phyloP scores from a whole-genome alignment of 1,284 basidiomycete species.

The Heliocybe sulcata region DNA sequence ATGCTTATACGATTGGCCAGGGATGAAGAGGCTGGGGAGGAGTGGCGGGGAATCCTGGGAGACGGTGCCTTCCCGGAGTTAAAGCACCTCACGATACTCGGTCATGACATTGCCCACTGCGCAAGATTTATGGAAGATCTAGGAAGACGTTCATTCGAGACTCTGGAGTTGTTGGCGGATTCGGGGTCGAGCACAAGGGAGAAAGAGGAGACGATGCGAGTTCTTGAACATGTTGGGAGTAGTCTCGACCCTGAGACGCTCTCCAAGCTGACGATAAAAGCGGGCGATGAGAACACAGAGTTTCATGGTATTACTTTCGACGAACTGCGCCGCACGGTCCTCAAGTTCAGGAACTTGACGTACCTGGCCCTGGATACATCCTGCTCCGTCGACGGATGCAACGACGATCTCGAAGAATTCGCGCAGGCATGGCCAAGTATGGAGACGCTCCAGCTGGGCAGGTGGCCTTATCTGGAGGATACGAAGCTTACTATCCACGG shows the following conservation, averaged over 20 bases:
- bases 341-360: neutral
- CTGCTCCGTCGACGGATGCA: neutral
- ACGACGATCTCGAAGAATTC: neutral
- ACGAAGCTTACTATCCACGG: neutral
- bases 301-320: neutral
- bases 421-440: neutral
- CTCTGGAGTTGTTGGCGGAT: neutral
- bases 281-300: neutral
- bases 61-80: neutral
- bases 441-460: neutral
- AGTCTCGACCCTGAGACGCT: neutral
- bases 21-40: neutral
- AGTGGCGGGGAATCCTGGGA: neutral
- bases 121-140: neutral
- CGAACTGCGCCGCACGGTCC: neutral
- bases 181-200: neutral
- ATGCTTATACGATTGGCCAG: neutral
- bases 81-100: neutral
- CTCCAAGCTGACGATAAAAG: neutral
- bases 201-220: neutral
- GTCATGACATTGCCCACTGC: neutral
- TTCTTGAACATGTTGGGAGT: neutral
- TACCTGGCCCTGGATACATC: neutral
- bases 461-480: neutral
- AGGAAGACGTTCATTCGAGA: neutral